phyloP scores from a whole-genome alignment of 2,329 filamentous ascomycete species.

The Bipolaris oryzae region DNA sequence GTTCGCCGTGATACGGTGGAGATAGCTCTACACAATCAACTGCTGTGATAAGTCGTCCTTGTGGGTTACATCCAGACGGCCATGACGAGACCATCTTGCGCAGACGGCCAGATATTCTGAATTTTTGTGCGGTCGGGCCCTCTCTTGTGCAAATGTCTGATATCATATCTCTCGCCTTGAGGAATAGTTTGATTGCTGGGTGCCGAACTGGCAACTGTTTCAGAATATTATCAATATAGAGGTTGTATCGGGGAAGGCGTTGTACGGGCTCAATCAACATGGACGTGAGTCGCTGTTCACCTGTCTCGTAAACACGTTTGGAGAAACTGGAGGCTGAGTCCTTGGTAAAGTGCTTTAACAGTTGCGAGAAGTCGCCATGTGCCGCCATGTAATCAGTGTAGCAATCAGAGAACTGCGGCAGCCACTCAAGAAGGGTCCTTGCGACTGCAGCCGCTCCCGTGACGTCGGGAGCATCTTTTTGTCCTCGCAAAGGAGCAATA shows the following conservation, averaged over 20 bases:
- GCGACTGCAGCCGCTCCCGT: constrained; percentile 80
- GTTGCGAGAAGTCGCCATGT: constrained; percentile 83
- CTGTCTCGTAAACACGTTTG: constrained; percentile 77
- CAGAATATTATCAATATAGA: constrained; percentile 95
- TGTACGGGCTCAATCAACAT: constrained; percentile 96
- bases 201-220: constrained; percentile 84
- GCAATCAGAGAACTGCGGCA: constrained; percentile 87
- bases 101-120: constrained; percentile 74
- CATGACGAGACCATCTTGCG: constrained; percentile 78
- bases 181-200: constrained; percentile 79
- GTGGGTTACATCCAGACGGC: constrained; percentile 73
- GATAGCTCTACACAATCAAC: constrained; percentile 79
- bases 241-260: constrained; percentile 87
- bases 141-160: constrained; percentile 97
- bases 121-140: constrained; percentile 70
- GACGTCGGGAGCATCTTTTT: constrained; percentile 64
- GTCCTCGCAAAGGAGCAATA: constrained; percentile 42
- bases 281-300: constrained; percentile 89
- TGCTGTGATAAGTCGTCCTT: constrained; percentile 79
- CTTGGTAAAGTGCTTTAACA: constrained; percentile 77
- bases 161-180: constrained; percentile 90
- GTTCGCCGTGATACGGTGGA: constrained; percentile 68
- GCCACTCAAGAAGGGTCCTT: constrained; percentile 84
- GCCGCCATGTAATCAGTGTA: constrained; percentile 93
- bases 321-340: constrained; percentile 82